Conservation (phyloP, 257 asterid genomes). For the Jacaranda mimosifolia region DNA sequence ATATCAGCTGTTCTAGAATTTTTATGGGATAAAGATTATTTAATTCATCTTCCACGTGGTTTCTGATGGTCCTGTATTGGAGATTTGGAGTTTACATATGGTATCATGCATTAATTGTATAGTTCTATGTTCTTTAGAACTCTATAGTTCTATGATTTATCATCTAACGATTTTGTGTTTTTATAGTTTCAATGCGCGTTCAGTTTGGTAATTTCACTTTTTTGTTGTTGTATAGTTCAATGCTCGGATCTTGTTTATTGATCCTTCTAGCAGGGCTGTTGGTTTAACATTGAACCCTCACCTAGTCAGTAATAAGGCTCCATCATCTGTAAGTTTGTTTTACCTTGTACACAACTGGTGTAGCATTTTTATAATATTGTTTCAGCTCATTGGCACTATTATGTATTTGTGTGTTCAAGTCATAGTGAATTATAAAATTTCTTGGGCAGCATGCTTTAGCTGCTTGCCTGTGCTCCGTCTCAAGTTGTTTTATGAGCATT, state of each 20-base stretch:
- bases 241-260: slow-evolving; percentile 96
- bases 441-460: slow-evolving; percentile 24
- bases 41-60: background rate
- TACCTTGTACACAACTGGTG: background rate
- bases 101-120: slow-evolving; percentile 6
- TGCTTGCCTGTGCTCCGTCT: slow-evolving; percentile 19
- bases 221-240: slow-evolving; percentile 62
- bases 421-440: background rate
- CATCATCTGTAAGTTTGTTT: slow-evolving; percentile 76
- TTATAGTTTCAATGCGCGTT: slow-evolving; percentile 8
- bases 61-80: background rate
- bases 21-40: background rate
- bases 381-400: background rate
- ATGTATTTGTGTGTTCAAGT: slow-evolving; percentile 11
- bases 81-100: slow-evolving; percentile 8
- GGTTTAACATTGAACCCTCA: slow-evolving; percentile 90
- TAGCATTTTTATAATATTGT: slow-evolving; percentile 2
- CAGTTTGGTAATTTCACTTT: slow-evolving; percentile 19
- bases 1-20: slow-evolving; percentile 9
- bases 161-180: slow-evolving; percentile 5
- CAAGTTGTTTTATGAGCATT: background rate
- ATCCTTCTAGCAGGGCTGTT: slow-evolving; percentile 93
- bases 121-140: slow-evolving; percentile 13
- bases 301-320: slow-evolving; percentile 78
- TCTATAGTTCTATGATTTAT: background rate